These are phyloP conservation scores for Penicillium decumbens DNA, from an alignment of 2,329 filamentous ascomycete species.

Conservation along the genomic window DNA sequence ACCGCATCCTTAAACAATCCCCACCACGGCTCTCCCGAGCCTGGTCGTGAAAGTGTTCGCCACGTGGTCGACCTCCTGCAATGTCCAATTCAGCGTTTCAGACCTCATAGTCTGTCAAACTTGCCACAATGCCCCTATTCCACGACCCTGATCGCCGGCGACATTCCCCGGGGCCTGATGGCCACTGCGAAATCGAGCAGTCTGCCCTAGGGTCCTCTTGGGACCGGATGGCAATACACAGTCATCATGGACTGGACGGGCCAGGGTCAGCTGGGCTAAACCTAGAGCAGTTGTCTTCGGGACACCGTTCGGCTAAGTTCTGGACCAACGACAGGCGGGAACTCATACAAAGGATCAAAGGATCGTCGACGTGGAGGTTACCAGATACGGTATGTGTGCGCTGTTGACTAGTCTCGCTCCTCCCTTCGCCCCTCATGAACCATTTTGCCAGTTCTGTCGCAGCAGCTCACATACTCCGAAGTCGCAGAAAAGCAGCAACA, in stretches of 20 bases:
- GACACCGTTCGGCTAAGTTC: constrained; percentile 17
- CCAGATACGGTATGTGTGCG: constrained; percentile 52
- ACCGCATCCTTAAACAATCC: constrained; percentile 20
- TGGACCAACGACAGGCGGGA: constrained; percentile 60
- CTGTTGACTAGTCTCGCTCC: neutral
- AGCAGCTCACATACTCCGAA: constrained; percentile 10
- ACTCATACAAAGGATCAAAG: constrained; percentile 80
- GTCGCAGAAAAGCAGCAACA: constrained; percentile 2
- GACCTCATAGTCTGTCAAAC: constrained; percentile 10
- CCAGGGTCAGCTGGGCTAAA: constrained; percentile 13
- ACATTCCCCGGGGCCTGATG: constrained; percentile 26
- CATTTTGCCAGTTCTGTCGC: neutral
- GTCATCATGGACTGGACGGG: constrained; percentile 8
- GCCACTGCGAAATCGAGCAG: constrained; percentile 12
- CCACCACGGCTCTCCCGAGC: constrained; percentile 15
- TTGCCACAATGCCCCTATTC: constrained; percentile 35
- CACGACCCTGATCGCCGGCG: constrained; percentile 33
- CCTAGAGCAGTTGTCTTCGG: constrained; percentile 13
- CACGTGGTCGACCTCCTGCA: constrained; percentile 20
- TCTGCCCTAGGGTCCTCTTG: constrained; percentile 15
- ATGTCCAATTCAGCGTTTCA: constrained; percentile 21
- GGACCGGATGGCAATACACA: constrained; percentile 4
- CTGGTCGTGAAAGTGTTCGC: constrained; percentile 11
- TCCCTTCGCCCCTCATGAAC: neutral
- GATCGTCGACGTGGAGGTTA: constrained; percentile 70